phyloP scores from a whole-genome alignment of 306 rosid species.

The Herpetospermum pedunculosum region DNA sequence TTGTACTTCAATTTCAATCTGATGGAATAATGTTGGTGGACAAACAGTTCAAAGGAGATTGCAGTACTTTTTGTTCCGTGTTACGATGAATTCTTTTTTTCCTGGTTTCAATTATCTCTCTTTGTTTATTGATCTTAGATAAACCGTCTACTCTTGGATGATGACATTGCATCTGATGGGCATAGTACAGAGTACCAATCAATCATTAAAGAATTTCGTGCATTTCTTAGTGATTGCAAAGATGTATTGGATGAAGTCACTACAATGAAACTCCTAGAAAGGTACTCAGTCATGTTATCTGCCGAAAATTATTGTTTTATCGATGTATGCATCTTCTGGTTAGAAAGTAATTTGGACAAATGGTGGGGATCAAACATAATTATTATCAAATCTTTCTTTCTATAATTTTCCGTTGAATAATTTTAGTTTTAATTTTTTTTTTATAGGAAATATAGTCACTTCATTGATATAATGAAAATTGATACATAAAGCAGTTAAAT shows the following conservation, averaged over 20 bases:
- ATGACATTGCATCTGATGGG: conserved; percentile 62
- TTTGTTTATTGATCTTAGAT: conserved; percentile 40
- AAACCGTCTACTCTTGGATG: conserved; percentile 88
- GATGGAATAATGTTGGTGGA: not conserved
- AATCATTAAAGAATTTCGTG: conserved; percentile 70
- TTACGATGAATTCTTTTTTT: conserved; percentile 13
- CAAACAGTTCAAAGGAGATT: not conserved
- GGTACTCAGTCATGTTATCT: conserved; percentile 30
- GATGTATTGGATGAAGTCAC: conserved; percentile 92
- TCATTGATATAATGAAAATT: too few relatives aligned
- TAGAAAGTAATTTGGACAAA: not conserved
- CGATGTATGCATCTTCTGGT: not conserved
- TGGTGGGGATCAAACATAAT: not conserved
- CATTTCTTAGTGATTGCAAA: conserved; percentile 89
- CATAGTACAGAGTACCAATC: conserved; percentile 65
- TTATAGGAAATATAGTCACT: too few relatives aligned
- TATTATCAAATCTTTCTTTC: not conserved
- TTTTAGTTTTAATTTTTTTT: too few relatives aligned
- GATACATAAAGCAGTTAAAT: too few relatives aligned
- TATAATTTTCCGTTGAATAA: conserved; percentile 15
- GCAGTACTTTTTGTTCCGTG: not conserved
- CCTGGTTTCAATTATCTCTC: not conserved
- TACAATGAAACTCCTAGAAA: conserved; percentile 85
- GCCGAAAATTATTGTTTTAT: conserved; percentile 9
- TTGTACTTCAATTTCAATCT: not conserved